Percentiles rank a stretch among this genome's conserved stretches.
phyloP scores from a whole-genome alignment of 805 yeast genomes.

The Kazachstania bromeliacearum region DNA sequence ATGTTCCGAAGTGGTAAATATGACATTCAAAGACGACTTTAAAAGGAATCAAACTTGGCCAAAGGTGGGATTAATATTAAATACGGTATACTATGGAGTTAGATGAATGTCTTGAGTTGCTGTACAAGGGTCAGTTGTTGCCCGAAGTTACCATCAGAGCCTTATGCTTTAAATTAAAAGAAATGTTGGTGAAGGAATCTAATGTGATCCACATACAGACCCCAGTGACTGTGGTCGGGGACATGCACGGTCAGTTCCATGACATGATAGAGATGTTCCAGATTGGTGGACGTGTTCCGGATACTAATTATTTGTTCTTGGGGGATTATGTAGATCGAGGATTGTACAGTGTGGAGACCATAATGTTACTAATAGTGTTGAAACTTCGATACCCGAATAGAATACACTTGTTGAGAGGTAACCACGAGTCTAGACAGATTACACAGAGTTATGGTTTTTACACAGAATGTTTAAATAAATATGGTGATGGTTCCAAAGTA shows the following conservation, averaged over 20 bases:
- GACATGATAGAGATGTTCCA: conserved; percentile 86
- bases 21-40: too few relatives aligned
- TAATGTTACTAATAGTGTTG: conserved; percentile 67
- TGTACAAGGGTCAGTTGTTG: conserved; percentile 53
- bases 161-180: conserved; percentile 73
- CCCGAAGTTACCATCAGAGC: conserved; percentile 65
- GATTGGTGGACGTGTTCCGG: conserved; percentile 89
- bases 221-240: conserved; percentile 95
- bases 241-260: conserved; percentile 94
- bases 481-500: conserved; percentile 61
- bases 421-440: conserved; percentile 93
- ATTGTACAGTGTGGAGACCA: conserved; percentile 86
- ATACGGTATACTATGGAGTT: too few relatives aligned
- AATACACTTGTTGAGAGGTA: conserved; percentile 78
- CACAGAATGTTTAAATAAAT: conserved; percentile 85
- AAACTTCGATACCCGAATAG: conserved; percentile 84
- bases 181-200: conserved; percentile 66
- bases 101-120: conserved; percentile 60
- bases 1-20: too few relatives aligned
- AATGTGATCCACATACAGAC: conserved; percentile 76
- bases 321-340: conserved; percentile 98
- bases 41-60: too few relatives aligned
- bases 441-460: conserved; percentile 97
- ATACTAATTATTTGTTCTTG: conserved; percentile 82
- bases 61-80: too few relatives aligned